Conservation (phyloP, 2,329 filamentous ascomycete genomes). For the Rutstroemia sp. region DNA sequence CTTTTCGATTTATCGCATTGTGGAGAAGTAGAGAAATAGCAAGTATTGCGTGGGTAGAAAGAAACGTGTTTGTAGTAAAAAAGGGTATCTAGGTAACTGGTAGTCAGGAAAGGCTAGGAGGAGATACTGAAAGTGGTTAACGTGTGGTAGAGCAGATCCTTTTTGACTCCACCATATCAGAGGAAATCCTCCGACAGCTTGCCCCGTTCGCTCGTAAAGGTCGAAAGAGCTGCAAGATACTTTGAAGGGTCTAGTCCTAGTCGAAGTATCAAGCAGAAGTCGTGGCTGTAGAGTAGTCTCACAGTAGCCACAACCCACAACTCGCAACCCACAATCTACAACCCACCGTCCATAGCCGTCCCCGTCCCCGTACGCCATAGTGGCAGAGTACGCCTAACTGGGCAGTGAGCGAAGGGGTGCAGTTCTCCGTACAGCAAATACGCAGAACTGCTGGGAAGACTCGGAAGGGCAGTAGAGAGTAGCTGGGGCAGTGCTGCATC, state of each 20-base stretch:
- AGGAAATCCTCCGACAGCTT: background rate
- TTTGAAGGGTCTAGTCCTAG: background rate
- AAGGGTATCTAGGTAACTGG: background rate
- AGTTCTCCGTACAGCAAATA: too few relatives aligned
- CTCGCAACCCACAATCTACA: background rate
- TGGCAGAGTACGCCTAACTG: background rate
- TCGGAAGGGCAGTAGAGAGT: too few relatives aligned
- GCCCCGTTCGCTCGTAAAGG: constrained; percentile 1
- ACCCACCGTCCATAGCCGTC: background rate
- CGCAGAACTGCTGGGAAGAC: too few relatives aligned
- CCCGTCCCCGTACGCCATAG: background rate
- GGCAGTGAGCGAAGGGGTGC: background rate
- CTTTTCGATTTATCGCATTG: background rate
- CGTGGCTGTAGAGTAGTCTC: background rate
- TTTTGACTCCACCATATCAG: background rate
- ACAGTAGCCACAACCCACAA: background rate
- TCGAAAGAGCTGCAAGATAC: background rate
- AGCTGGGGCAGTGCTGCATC: background rate
- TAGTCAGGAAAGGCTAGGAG: background rate
- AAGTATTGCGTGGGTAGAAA: background rate
- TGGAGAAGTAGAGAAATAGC: background rate
- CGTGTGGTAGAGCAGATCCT: background rate
- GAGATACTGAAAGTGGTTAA: constrained; percentile 5
- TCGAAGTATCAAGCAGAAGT: background rate
- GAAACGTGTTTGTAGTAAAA: background rate